Evolutionary conservation across 148 eudicot genomes (phyloP).

Genomic region (Arctostaphylos glauca): DNA sequence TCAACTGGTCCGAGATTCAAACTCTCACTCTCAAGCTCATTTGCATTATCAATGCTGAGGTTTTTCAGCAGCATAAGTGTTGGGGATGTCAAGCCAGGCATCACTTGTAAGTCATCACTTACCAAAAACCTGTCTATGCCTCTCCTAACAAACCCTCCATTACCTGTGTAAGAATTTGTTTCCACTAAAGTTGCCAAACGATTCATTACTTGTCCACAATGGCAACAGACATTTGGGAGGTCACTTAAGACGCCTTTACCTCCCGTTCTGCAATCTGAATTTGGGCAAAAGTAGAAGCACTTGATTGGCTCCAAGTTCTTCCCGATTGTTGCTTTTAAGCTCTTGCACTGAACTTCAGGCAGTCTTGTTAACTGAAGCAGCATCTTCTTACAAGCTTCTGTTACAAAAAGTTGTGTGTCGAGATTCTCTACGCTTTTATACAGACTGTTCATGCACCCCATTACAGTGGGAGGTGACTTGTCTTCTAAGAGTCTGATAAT

Average conservation of each 20-base stretch:
- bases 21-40: slow-evolving; percentile 1
- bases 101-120: slow-evolving; percentile 4
- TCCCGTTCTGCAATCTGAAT: background rate
- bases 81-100: slow-evolving; percentile 3
- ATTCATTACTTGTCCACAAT: slow-evolving; percentile 3
- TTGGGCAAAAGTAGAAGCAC: background rate
- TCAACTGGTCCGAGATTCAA: background rate
- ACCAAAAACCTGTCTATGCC: background rate
- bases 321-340: background rate
- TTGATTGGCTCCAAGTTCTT: background rate
- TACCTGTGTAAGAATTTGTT: background rate
- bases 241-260: background rate
- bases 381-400: slow-evolving; percentile 5
- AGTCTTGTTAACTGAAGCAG: background rate
- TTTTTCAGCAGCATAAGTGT: background rate
- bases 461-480: background rate
- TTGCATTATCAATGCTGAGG: background rate
- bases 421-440: background rate
- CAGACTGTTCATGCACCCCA: background rate
- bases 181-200: background rate
- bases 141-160: background rate
- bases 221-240: background rate
- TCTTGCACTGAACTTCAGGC: slow-evolving; percentile 1
- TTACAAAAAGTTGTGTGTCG: background rate
- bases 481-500: background rate